Conservation (phyloP, 495 filamentous ascomycete species). For the Geopyxis carbonaria region DNA sequence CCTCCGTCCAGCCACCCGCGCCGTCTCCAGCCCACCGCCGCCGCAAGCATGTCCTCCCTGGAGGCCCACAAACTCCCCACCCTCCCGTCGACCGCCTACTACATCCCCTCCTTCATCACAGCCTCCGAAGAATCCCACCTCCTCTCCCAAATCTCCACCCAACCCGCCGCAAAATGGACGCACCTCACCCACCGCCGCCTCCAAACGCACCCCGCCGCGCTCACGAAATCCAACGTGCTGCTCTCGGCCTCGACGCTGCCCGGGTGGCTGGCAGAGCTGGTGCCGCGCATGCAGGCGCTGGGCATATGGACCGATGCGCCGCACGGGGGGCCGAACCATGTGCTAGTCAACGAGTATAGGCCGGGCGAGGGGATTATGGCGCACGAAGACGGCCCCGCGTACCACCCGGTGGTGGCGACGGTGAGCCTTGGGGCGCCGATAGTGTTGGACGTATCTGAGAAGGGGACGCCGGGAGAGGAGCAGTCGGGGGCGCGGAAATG, state of each 20-base stretch:
- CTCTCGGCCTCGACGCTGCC: conserved; percentile 64
- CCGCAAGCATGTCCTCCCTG: too few species aligned
- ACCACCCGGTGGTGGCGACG: conserved; percentile 74
- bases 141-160: conserved; percentile 37
- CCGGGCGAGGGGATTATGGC: conserved; percentile 88
- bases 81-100: conserved; percentile 56
- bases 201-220: conserved; percentile 73
- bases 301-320: conserved; percentile 53
- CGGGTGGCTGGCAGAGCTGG: conserved; percentile 50
- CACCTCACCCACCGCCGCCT: conserved; percentile 69
- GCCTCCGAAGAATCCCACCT: conserved; percentile 54
- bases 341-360: conserved; percentile 80
- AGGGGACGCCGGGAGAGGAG: conserved; percentile 19
- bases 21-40: too few species aligned
- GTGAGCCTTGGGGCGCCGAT: conserved; percentile 64
- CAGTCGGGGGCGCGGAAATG: conserved; percentile 33
- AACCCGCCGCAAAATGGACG: conserved; percentile 68
- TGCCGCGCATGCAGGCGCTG: conserved; percentile 43
- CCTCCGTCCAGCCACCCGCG: too few species aligned
- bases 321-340: conserved; percentile 69
- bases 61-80: conserved; percentile 9
- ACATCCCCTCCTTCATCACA: conserved; percentile 76
- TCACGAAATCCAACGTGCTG: conserved; percentile 48
- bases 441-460: conserved; percentile 62
- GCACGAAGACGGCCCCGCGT: conserved; percentile 83